These are phyloP conservation scores for Aspergillus versicolor DNA, from an alignment of 2,329 filamentous ascomycete species.

Conservation along the genomic window DNA sequence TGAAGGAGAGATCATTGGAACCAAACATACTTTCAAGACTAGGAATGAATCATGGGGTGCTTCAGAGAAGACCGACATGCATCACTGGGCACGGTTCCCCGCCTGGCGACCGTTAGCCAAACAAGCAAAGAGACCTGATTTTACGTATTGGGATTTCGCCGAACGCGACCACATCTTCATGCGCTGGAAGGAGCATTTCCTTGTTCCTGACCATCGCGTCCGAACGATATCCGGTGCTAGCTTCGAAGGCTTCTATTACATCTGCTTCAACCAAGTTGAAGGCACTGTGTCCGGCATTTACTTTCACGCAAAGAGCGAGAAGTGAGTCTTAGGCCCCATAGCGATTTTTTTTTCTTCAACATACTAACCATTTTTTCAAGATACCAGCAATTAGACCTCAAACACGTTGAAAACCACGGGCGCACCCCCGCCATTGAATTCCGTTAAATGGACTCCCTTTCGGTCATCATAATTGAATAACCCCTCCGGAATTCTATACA, in stretches of 20 bases:
- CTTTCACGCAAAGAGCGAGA: constrained; percentile 97
- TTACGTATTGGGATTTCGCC: constrained; percentile 65
- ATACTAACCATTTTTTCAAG: constrained; percentile 44
- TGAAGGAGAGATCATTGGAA: constrained; percentile 95
- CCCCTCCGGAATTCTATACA: not conserved
- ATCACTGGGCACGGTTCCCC: constrained; percentile 88
- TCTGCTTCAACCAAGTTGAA: constrained; percentile 91
- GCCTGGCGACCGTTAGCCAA: constrained; percentile 76
- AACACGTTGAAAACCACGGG: constrained; percentile 80
- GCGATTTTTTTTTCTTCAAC: not conserved
- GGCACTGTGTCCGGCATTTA: constrained; percentile 92
- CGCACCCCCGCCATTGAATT: constrained; percentile 89
- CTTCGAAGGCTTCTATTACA: constrained; percentile 99
- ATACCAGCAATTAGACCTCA: constrained; percentile 89
- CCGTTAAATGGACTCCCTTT: constrained; percentile 56
- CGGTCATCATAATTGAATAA: not conserved
- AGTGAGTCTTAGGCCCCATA: constrained; percentile 58
- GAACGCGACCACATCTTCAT: constrained; percentile 92
- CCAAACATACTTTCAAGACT: constrained; percentile 91
- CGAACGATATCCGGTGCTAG: constrained; percentile 89
- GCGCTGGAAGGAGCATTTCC: constrained; percentile 98
- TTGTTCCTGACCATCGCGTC: constrained; percentile 92
- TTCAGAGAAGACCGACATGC: constrained; percentile 83
- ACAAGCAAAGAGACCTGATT: constrained; percentile 59
- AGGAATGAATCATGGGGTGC: constrained; percentile 89